Conservation (phyloP, 2,329 filamentous ascomycete genomes). For the Pezicula carpinea region DNA sequence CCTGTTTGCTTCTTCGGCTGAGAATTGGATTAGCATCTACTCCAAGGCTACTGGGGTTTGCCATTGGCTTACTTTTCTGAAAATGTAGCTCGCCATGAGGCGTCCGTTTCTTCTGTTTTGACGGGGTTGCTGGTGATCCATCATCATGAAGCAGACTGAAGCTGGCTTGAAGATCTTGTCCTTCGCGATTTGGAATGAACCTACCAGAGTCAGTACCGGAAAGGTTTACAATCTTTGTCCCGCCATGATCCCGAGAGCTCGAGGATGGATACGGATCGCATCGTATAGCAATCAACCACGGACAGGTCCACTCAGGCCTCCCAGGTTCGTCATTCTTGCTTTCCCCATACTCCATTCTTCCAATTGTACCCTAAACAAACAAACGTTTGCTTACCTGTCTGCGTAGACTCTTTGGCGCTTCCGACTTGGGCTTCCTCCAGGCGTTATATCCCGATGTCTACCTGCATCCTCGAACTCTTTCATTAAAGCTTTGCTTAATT, state of each 20-base stretch:
- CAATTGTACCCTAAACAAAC: background rate
- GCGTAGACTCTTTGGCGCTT: constrained; percentile 66
- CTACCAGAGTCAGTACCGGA: constrained; percentile 41
- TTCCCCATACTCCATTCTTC: background rate
- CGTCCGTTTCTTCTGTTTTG: constrained; percentile 76
- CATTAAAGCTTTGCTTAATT: constrained; percentile 52
- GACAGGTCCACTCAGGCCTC: background rate
- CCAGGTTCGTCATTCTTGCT: background rate
- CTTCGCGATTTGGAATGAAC: constrained; percentile 91
- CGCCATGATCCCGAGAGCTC: background rate
- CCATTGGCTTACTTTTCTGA: constrained; percentile 68
- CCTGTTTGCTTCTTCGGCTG: constrained; percentile 88
- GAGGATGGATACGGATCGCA: background rate
- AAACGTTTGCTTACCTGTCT: constrained; percentile 35
- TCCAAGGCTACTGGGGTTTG: background rate
- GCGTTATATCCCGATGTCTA: constrained; percentile 55
- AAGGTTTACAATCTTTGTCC: background rate
- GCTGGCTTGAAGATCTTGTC: constrained; percentile 88
- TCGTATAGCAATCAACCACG: background rate
- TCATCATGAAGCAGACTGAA: constrained; percentile 91
- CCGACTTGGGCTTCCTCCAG: constrained; percentile 60
- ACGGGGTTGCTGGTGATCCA: constrained; percentile 86
- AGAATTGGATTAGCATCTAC: background rate
- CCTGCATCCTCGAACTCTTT: constrained; percentile 57
- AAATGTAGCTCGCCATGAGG: constrained; percentile 91